A percentile compares a stretch with the other conserved stretches of the same genome.
phyloP scores from a whole-genome alignment of 2,329 filamentous ascomycete genomes.

The Apiospora aurea region DNA sequence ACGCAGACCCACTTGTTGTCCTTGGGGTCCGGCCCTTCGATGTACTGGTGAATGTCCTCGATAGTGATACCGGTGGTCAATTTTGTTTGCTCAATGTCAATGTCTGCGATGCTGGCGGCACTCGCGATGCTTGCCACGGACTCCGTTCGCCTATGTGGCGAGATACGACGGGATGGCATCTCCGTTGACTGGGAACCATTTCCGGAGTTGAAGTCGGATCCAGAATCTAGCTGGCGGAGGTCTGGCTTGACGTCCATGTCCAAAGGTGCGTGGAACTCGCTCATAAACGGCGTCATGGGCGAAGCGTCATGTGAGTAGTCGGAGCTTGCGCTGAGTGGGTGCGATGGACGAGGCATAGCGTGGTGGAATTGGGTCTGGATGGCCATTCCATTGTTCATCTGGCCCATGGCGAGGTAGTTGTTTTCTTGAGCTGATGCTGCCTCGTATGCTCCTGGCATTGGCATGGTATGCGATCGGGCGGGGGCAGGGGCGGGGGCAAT shows the following conservation, averaged over 20 bases:
- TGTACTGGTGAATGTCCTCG: slow-evolving; percentile 82
- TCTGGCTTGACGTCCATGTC: slow-evolving; percentile 48
- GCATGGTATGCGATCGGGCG: slow-evolving; percentile 62
- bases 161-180: slow-evolving; percentile 39
- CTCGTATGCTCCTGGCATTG: slow-evolving; percentile 54
- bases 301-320: slow-evolving; percentile 60
- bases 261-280: slow-evolving; percentile 52
- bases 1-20: slow-evolving; percentile 82
- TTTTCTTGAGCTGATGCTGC: slow-evolving; percentile 61
- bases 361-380: slow-evolving; percentile 49
- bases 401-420: slow-evolving; percentile 62
- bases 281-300: slow-evolving; percentile 57
- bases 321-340: slow-evolving; percentile 51
- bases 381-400: slow-evolving; percentile 47
- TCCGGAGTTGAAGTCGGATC: slow-evolving; percentile 26
- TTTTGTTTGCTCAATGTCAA: slow-evolving; percentile 70
- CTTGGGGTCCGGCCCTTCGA: slow-evolving; percentile 73
- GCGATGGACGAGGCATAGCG: slow-evolving; percentile 43
- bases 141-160: slow-evolving; percentile 63
- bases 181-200: slow-evolving; percentile 35
- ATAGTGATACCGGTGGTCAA: slow-evolving; percentile 84
- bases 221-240: slow-evolving; percentile 41
- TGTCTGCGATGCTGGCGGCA: slow-evolving; percentile 65
- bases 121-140: slow-evolving; percentile 61
- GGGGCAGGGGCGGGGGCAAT: slow-evolving; percentile 36